Percentiles rank a stretch among this genome's conserved stretches.
Evolutionary conservation across 176 grass and related monocot genomes (phyloP).

Genomic region (Oryza glaberrima): DNA sequence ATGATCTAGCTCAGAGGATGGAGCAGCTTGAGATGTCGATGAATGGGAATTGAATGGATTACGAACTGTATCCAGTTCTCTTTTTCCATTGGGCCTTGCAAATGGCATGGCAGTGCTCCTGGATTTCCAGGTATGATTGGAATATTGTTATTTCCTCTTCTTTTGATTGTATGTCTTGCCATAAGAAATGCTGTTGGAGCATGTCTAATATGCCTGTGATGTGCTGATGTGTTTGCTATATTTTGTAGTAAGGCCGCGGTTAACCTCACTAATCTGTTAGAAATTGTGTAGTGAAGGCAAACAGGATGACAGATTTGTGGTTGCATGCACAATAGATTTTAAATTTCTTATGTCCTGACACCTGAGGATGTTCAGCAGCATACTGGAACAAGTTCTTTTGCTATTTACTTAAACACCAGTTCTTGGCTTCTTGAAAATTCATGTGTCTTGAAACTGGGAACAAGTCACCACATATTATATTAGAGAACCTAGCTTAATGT

Average conservation of each 20-base stretch:
- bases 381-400: background rate
- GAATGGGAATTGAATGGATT: slow-evolving; percentile 50
- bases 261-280: background rate
- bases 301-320: background rate
- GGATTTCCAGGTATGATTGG: slow-evolving; percentile 34
- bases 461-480: background rate
- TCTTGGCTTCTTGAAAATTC: slow-evolving; percentile 3
- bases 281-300: background rate
- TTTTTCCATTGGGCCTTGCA: background rate
- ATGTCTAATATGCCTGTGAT: background rate
- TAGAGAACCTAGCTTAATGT: background rate
- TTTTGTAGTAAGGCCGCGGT: background rate
- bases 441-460: background rate
- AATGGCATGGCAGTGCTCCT: background rate
- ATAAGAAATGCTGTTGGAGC: background rate
- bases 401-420: background rate
- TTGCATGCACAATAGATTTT: background rate
- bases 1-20: slow-evolving; percentile 74
- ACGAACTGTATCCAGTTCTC: background rate
- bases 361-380: background rate
- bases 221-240: background rate
- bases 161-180: background rate
- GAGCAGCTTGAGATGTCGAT: slow-evolving; percentile 78
- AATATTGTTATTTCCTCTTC: background rate
- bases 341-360: background rate